Evolutionary conservation across 805 yeast genomes (phyloP).

Genomic region (Ogataea henricii): DNA sequence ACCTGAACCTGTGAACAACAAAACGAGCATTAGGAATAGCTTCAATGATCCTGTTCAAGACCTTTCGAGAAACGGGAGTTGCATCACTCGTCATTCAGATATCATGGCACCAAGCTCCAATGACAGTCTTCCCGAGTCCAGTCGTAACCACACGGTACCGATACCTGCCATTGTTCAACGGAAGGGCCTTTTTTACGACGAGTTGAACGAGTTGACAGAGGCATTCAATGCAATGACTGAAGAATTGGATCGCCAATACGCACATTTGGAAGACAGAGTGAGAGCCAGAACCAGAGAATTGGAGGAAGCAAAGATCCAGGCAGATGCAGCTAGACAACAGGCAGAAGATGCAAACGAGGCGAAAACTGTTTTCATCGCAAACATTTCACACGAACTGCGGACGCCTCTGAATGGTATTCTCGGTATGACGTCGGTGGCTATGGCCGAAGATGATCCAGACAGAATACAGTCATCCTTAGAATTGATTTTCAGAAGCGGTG

Average conservation of each 20-base stretch:
- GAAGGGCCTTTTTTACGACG: conserved; percentile 66
- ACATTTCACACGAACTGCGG: conserved; percentile 89
- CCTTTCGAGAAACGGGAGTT: conserved; percentile 12
- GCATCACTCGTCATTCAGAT: conserved; percentile 12
- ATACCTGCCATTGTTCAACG: conserved; percentile 30
- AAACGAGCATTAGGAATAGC: background rate
- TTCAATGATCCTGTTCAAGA: conserved; percentile 2
- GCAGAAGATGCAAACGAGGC: conserved; percentile 93
- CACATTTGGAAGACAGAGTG: conserved; percentile 85
- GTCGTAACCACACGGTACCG: conserved; percentile 11
- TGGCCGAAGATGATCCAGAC: conserved; percentile 75
- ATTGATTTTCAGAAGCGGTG: conserved; percentile 89
- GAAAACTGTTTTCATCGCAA: conserved; percentile 89
- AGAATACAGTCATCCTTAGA: conserved; percentile 75
- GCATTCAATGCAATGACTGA: conserved; percentile 92
- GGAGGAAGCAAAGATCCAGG: conserved; percentile 84
- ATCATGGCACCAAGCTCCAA: conserved; percentile 12
- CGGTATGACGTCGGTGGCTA: conserved; percentile 92
- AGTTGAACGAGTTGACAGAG: conserved; percentile 81
- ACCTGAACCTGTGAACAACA: background rate
- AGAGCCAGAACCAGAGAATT: conserved; percentile 81
- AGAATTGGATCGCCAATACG: conserved; percentile 81
- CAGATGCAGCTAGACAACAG: conserved; percentile 43
- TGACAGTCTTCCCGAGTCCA: conserved; percentile 12
- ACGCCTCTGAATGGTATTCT: conserved; percentile 95